Percentiles rank a stretch among this genome's conserved stretches.
Evolutionary conservation across 352 stramenopile species (phyloP).

Genomic region (Pythium aristosporum): DNA sequence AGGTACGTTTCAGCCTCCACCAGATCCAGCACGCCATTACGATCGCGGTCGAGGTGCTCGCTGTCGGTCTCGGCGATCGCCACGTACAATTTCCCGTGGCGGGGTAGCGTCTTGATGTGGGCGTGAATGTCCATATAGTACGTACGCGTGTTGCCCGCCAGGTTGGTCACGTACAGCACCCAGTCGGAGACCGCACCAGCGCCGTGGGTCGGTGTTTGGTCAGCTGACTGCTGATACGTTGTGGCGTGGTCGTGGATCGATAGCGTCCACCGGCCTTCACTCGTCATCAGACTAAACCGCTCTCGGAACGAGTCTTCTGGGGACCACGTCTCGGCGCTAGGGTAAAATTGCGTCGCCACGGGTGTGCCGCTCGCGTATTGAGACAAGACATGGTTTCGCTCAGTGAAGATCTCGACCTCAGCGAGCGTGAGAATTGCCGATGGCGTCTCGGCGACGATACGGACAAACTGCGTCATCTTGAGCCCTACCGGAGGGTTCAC

Average conservation of each 20-base stretch:
- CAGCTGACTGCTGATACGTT: background rate
- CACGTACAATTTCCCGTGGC: conserved; percentile 68
- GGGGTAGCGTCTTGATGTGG: conserved; percentile 57
- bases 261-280: conserved; percentile 62
- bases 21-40: conserved; percentile 53
- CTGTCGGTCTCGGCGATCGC: conserved; percentile 50
- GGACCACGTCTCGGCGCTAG: conserved; percentile 50
- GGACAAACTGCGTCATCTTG: conserved; percentile 52
- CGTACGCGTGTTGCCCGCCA: conserved; percentile 41
- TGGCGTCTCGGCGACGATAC: conserved; percentile 47
- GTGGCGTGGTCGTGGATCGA: conserved; percentile 40
- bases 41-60: conserved; percentile 63
- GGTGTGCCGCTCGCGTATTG: conserved; percentile 58
- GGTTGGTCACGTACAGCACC: conserved; percentile 62
- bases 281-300: conserved; percentile 45
- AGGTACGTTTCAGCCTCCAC: conserved; percentile 58
- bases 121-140: conserved; percentile 76
- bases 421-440: conserved; percentile 54
- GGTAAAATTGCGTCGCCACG: conserved; percentile 45
- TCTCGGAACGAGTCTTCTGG: conserved; percentile 61
- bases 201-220: conserved; percentile 24
- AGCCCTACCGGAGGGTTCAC: conserved; percentile 45
- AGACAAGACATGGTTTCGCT: conserved; percentile 54
- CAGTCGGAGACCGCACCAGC: conserved; percentile 72
- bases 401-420: conserved; percentile 73